A percentile compares a stretch with the other conserved stretches of the same genome.
phyloP scores from a whole-genome alignment of 306 rosid genomes.

The Dalbergia oliveri region DNA sequence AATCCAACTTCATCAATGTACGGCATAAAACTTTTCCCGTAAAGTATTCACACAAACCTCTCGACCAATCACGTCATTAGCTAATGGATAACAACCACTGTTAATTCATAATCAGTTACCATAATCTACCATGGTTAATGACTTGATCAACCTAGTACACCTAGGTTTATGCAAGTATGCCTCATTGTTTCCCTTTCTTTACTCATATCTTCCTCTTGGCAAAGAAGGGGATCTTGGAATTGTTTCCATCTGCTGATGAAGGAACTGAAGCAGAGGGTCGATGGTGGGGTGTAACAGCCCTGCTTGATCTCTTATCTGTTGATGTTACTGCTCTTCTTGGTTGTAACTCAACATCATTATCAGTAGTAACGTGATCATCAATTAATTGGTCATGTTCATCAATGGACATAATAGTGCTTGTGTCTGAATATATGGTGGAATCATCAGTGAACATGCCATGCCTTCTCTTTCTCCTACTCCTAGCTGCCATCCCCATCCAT shows the following conservation, averaged over 20 bases:
- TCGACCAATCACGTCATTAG: background rate
- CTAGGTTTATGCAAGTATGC: too few relatives aligned
- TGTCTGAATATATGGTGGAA: conserved; percentile 66
- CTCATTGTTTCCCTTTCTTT: conserved; percentile 11
- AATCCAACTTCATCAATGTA: too few relatives aligned
- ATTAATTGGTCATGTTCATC: conserved; percentile 53
- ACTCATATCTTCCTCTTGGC: conserved; percentile 54
- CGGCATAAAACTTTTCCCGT: too few relatives aligned
- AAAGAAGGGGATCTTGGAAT: conserved; percentile 58
- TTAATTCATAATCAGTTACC: background rate
- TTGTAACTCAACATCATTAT: conserved; percentile 52
- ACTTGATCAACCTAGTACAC: background rate
- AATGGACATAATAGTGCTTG: conserved; percentile 46
- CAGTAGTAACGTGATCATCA: conserved; percentile 24
- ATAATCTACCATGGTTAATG: background rate
- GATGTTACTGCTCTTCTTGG: conserved; percentile 18
- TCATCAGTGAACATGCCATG: conserved; percentile 56
- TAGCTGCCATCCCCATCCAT: conserved; percentile 68
- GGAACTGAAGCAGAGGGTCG: conserved; percentile 56
- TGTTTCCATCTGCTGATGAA: conserved; percentile 35
- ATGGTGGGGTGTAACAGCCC: conserved; percentile 56
- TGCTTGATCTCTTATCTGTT: conserved; percentile 54
- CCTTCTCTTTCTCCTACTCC: conserved; percentile 62
- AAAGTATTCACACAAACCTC: too few relatives aligned
- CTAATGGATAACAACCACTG: background rate